A percentile compares a stretch with the other conserved stretches of the same genome.
Evolutionary conservation across 805 yeast genomes (phyloP).

Genomic region (Cyberlindnera samutprakarnensis): DNA sequence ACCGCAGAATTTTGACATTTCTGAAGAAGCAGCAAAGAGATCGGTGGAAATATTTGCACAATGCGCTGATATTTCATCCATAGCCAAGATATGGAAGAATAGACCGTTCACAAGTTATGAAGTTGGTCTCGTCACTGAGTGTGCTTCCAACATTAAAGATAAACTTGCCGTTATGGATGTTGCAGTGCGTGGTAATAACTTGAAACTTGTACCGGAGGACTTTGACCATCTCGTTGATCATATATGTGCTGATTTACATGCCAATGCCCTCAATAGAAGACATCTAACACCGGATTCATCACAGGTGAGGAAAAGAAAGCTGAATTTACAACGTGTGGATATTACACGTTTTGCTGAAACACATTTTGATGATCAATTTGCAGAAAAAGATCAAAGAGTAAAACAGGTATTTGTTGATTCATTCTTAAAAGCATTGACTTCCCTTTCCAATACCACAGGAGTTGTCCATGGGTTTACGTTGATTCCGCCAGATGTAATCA

Average conservation of each 20-base stretch:
- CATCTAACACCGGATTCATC: not conserved
- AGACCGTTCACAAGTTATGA: conserved; percentile 1
- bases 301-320: conserved; percentile 1
- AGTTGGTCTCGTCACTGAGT: conserved; percentile 1
- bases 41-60: conserved; percentile 1
- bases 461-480: conserved; percentile 10
- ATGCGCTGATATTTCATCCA: not conserved
- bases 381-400: not conserved
- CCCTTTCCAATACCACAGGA: conserved; percentile 14
- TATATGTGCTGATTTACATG: too few relatives aligned
- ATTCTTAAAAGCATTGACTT: conserved; percentile 7
- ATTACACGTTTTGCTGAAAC: conserved; percentile 1
- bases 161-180: not conserved
- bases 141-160: not conserved
- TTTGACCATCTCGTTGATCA: conserved; percentile 8
- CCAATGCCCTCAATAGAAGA: conserved; percentile 6
- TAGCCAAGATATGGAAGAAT: conserved; percentile 3
- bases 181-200: not conserved
- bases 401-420: conserved; percentile 9
- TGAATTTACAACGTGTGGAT: conserved; percentile 16
- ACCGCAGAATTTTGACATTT: not conserved
- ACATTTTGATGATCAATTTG: not conserved
- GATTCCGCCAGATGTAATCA: conserved; percentile 2
- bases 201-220: conserved; percentile 3
- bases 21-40: not conserved